Conservation (phyloP, 2,329 filamentous ascomycete genomes). For the Colletotrichum scovillei region DNA sequence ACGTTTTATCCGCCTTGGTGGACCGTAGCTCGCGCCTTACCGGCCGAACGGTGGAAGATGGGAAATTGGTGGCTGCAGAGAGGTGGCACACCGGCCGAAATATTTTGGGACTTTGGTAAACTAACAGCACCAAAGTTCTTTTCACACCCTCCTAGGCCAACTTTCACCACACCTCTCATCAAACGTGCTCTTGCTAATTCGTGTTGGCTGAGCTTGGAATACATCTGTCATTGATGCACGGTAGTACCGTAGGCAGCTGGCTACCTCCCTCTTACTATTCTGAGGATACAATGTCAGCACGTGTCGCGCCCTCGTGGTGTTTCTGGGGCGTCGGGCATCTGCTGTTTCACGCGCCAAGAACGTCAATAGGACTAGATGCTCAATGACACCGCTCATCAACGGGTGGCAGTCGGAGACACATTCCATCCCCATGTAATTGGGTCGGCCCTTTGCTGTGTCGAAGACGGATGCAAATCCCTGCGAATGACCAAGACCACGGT, state of each 20-base stretch:
- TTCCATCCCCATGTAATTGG: not conserved
- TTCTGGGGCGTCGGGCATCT: not conserved
- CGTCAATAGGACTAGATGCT: not conserved
- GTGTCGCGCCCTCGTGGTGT: not conserved
- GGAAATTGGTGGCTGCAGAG: constrained; percentile 22
- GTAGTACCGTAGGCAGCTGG: not conserved
- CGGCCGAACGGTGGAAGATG: not conserved
- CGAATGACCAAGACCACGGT: not conserved
- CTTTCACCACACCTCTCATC: not conserved
- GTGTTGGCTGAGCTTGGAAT: not conserved
- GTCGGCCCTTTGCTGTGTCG: not conserved
- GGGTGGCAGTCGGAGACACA: not conserved
- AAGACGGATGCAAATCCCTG: not conserved
- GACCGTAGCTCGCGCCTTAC: not conserved
- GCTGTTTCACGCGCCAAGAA: not conserved
- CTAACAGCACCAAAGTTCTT: not conserved
- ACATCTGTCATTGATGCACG: not conserved
- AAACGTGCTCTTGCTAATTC: not conserved
- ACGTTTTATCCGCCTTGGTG: not conserved
- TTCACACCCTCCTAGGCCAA: not conserved
- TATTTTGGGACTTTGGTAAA: not conserved
- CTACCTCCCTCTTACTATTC: not conserved
- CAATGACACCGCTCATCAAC: not conserved
- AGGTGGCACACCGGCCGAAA: not conserved
- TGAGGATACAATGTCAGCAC: not conserved